Conservation (phyloP, 441 rosid genomes). For the Euphorbia corollata region DNA sequence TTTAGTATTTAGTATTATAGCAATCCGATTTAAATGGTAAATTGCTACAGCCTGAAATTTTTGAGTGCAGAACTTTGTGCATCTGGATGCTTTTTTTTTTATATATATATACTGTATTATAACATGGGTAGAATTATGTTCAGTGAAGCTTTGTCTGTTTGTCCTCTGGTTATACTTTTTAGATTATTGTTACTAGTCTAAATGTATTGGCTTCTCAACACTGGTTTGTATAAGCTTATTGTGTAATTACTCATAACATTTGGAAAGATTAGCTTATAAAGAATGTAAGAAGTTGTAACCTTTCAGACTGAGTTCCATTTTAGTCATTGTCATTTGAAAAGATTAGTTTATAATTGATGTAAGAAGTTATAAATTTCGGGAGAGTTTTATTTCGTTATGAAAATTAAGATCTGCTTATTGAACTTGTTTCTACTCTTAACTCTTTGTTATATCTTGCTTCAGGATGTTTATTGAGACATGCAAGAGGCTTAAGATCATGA, state of each 20-base stretch:
- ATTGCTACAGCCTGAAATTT: too few species aligned
- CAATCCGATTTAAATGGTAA: too few species aligned
- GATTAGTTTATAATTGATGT: too few species aligned
- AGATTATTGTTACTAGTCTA: neutral
- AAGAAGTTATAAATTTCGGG: too few species aligned
- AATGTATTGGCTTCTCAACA: neutral
- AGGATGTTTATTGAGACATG: conserved; percentile 84
- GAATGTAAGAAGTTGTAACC: too few species aligned
- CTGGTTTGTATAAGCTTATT: neutral
- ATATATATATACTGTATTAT: too few species aligned
- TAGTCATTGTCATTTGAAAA: too few species aligned
- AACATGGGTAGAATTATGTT: neutral
- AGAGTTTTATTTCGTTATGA: neutral
- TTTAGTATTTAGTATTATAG: too few species aligned
- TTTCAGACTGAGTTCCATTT: neutral
- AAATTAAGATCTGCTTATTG: neutral
- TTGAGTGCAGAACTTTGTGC: too few species aligned
- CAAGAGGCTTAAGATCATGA: conserved; percentile 81
- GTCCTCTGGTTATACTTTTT: neutral
- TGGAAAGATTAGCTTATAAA: too few species aligned
- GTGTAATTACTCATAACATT: neutral
- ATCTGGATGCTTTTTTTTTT: too few species aligned
- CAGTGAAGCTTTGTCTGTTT: neutral
- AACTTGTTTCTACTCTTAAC: neutral
- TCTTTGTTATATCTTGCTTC: conserved; percentile 14